Base-by-base conservation (phyloP, 768 basidiomycete species). In the Galerina marginata region DNA sequence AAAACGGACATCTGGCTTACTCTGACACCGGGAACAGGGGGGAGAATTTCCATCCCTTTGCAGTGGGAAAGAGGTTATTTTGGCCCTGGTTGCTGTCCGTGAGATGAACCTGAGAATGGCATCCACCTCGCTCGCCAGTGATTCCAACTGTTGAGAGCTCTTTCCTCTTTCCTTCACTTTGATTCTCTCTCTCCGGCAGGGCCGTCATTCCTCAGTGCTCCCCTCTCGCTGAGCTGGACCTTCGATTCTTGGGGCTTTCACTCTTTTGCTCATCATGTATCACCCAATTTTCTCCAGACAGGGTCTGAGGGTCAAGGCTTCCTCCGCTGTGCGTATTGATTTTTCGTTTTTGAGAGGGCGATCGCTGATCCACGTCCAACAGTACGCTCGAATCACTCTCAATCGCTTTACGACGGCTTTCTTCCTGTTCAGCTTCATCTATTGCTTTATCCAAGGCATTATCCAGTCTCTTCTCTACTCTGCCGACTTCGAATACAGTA, bases 391-490 rank as follows among this genome's bases (percentile, higher is more conserved):
- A 14, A 76, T 81, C 43, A 77, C 76, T 2, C 68, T 77, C 37
- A 80, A 74, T 59, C 72, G 73, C 14, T 65, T 72, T 60, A 79
- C 80, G n/a, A 69, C 75, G 36, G 68, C 77, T 0, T 87, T 86
- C 72, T 82, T 86, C 65, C 59, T 84, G 23, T 78, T 85, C 61
- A 79, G 77, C 40, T 74, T 85, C 56, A 15, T 83, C 47, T 79
- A 82, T 63, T 86, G 83, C 65, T 77, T 85, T 50, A 71, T 79
- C 9, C 85, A 86, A 59, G 85, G 81, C 58, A 70, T 82, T 56
- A 70, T 86, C 38, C 83, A 83, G 65, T 78, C 83, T 1, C 69
- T 83, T 15, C 74, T 86, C 10, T 82, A 75, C 67, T 74, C 73
- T 20, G 60, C 81, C 65, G 85, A 87, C 64, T 65, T 75, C 6